Conservation (phyloP, 2,329 filamentous ascomycete genomes). For the Ceratocystiopsis sp. region DNA sequence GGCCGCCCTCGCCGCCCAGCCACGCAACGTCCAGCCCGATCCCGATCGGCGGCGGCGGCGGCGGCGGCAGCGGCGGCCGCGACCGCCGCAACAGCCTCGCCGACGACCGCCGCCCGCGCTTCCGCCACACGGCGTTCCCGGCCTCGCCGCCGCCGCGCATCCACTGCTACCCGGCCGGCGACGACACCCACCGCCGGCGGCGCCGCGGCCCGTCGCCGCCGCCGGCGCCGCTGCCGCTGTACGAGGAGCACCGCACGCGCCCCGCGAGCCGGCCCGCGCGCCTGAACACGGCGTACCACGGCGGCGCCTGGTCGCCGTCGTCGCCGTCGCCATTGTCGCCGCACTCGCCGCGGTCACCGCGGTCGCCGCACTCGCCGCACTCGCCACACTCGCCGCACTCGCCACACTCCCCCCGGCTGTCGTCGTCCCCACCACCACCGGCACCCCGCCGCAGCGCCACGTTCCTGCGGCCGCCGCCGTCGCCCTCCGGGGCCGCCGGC, state of each 20-base stretch:
- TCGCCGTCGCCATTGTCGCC: too few species aligned
- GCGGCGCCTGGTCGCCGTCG: too few species aligned
- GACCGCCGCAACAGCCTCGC: background rate
- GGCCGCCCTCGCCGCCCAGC: slow-evolving; percentile 4
- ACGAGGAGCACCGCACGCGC: too few species aligned
- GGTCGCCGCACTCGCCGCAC: too few species aligned
- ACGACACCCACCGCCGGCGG: background rate
- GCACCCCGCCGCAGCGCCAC: slow-evolving; percentile 1
- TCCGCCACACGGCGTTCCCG: too few species aligned
- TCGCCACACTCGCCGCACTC: too few species aligned
- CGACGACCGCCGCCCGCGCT: background rate
- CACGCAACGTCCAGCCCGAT: slow-evolving; percentile 8
- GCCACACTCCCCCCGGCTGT: background rate
- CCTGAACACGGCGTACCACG: too few species aligned
- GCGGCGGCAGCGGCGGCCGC: slow-evolving; percentile 8
- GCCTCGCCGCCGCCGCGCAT: background rate
- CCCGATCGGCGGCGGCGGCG: slow-evolving; percentile 13
- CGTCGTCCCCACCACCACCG: slow-evolving; percentile 3
- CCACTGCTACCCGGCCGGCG: background rate
- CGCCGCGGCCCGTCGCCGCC: too few species aligned
- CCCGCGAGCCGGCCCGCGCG: too few species aligned
- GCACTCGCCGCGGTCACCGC: background rate
- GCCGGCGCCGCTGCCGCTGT: too few species aligned
- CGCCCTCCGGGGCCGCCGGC: background rate
- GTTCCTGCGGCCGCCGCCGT: slow-evolving; percentile 1